Evolutionary conservation across 2,329 filamentous ascomycete genomes (phyloP).

Genomic region (Eurotiales sp.): DNA sequence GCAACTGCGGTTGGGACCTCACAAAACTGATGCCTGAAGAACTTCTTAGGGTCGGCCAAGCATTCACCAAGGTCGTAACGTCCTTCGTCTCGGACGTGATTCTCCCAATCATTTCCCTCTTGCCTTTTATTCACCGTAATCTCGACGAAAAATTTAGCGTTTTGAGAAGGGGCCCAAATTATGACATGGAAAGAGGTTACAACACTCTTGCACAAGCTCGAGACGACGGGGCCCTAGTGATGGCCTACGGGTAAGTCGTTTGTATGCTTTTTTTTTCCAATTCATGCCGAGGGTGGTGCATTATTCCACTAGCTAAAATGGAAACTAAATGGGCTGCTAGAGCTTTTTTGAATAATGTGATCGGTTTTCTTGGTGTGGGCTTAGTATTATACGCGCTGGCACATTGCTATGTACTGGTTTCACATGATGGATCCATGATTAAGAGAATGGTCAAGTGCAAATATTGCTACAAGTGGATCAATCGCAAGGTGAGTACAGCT

Average conservation of each 20-base stretch:
- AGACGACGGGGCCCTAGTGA: slow-evolving; percentile 66
- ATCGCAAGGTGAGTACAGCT: neutral
- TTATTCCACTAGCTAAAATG: too few relatives aligned
- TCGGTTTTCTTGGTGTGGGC: slow-evolving; percentile 7
- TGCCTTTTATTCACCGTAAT: slow-evolving; percentile 67
- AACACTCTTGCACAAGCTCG: slow-evolving; percentile 67
- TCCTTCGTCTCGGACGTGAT: slow-evolving; percentile 69
- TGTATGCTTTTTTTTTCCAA: slow-evolving; percentile 22
- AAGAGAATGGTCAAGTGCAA: slow-evolving; percentile 15
- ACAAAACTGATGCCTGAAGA: too few relatives aligned
- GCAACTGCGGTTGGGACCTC: neutral
- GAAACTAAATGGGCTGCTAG: neutral
- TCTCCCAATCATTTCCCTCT: slow-evolving; percentile 64
- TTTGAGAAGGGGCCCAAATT: slow-evolving; percentile 56
- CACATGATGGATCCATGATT: slow-evolving; percentile 13
- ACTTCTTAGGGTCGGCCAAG: slow-evolving; percentile 57
- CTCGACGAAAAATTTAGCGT: slow-evolving; percentile 72
- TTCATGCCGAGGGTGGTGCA: too few relatives aligned
- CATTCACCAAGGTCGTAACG: slow-evolving; percentile 68
- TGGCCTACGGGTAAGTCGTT: slow-evolving; percentile 60
- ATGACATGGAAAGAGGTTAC: slow-evolving; percentile 53
- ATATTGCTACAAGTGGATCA: slow-evolving; percentile 14
- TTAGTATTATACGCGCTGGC: slow-evolving; percentile 13
- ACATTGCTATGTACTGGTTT: slow-evolving; percentile 11
- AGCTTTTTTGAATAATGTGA: slow-evolving; percentile 12